Base-by-base conservation (phyloP, 1,284 basidiomycete species). In the Tilletia horrida region DNA sequence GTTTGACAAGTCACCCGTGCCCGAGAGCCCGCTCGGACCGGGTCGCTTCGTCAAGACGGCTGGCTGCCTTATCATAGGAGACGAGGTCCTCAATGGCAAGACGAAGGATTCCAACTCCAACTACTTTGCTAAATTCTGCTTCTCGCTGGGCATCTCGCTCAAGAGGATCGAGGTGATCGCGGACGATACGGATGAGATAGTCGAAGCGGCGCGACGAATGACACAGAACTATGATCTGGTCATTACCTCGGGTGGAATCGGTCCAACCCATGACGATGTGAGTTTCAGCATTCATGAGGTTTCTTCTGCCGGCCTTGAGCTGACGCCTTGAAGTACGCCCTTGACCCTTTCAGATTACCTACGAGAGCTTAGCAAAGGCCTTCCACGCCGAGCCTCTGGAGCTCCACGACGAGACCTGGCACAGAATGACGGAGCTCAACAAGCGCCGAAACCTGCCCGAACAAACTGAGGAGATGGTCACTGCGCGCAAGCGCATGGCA, bases 181-280 rank as follows among this genome's bases (percentile, higher is more conserved):
- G 0, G 94, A 97, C 78, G 89, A 93, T 65, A 90, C 93, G 78
- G 87, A 88, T 11, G 90, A 93, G 80, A 97, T 96, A 71, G 85
- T 91, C 68, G 91, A 95, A 79, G 91, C 93, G 1, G 91, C 91
- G 42, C 84, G 87, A 64, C 86, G 92, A 4, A 88, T 97, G 85
- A 88, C 90, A n/a, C 82, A 85, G 47, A 87, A 86, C 62, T 73
- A 70, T 42, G 77, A 76, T 45, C 71, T 74, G 14, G 75, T 77
- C 7, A 67, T 79, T 6, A 69, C 68, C 13, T 63, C 55, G n/a
- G 78, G 76, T n/a, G 74, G 77, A 0, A 77, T 78, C 48, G 79
- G 78, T 0, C 79, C 77, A 9, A 80, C 78, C 0, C 78, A 76
- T 2, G 79, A 79, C 66, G 77, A 82, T 25, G 35, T 40, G 35